phyloP scores from a whole-genome alignment of 257 asterid genomes.

The Primulina tabacum region DNA sequence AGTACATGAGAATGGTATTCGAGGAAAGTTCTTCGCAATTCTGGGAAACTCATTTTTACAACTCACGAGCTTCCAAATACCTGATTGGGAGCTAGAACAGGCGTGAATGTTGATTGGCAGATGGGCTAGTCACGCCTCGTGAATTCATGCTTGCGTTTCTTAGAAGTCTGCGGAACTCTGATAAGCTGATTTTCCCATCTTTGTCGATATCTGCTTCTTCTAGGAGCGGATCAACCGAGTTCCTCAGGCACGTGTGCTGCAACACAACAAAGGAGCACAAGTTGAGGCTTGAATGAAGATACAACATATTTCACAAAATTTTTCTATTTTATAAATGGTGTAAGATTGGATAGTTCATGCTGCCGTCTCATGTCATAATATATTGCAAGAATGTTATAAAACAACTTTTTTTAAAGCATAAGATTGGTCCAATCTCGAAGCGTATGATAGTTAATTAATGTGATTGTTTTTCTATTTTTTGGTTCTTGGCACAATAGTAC shows the following conservation, averaged over 20 bases:
- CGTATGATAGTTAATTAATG: neutral
- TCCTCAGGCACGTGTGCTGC: conserved; percentile 83
- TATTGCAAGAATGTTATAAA: neutral
- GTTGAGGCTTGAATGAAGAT: neutral
- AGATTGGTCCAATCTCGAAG: neutral
- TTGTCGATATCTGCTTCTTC: conserved; percentile 97
- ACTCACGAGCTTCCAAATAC: conserved; percentile 21
- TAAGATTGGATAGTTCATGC: neutral
- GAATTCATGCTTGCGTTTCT: conserved; percentile 90
- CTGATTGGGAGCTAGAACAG: conserved; percentile 24
- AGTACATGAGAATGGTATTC: neutral
- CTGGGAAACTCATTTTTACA: conserved; percentile 13
- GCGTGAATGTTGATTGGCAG: conserved; percentile 33
- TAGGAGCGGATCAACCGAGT: conserved; percentile 79
- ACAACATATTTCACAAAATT: neutral
- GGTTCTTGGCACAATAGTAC: neutral
- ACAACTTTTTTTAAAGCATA: too few relatives aligned
- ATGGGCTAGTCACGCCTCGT: conserved; percentile 42
- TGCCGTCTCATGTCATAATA: neutral
- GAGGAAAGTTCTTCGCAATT: neutral
- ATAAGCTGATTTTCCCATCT: conserved; percentile 89
- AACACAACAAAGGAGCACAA: neutral
- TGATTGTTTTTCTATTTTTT: neutral
- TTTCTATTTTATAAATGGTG: neutral
- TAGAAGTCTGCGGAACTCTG: conserved; percentile 87